Evolutionary conservation across 2,329 filamentous ascomycete species (phyloP).

Genomic region (Xylariaceae sp.): DNA sequence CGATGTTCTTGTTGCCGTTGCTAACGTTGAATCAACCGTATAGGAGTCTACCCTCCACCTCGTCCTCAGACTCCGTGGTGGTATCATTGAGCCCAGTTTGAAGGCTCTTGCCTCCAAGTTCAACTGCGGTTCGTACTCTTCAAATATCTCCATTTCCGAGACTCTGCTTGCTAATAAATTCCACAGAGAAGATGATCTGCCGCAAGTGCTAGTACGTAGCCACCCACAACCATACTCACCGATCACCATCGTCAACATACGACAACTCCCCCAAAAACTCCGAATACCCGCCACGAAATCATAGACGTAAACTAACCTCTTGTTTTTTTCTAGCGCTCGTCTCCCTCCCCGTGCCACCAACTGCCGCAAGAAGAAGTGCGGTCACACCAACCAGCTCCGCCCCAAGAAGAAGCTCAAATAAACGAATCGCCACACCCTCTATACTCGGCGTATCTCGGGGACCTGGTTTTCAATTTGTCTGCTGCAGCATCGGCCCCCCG

Average conservation of each 20-base stretch:
- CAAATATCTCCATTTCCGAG: no score
- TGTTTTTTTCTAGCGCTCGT: conserved; percentile 13
- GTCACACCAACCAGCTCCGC: conserved; percentile 99
- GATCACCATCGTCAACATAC: not conserved
- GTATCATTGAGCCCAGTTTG: conserved; percentile 98
- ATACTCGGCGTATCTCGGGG: conserved; percentile 1
- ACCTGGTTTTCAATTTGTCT: no score
- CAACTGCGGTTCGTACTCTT: conserved; percentile 68
- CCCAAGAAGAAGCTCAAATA: conserved; percentile 89
- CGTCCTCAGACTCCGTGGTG: conserved; percentile 97
- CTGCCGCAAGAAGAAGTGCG: conserved; percentile 99
- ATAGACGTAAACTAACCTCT: conserved; percentile 3
- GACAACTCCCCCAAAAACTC: not conserved
- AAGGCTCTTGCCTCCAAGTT: conserved; percentile 98
- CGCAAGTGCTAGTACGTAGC: conserved; percentile 96
- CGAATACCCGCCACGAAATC: not conserved
- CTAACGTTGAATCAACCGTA: conserved; percentile 1
- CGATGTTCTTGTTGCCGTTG: not conserved
- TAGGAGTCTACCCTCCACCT: conserved; percentile 97
- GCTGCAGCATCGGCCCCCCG: not conserved
- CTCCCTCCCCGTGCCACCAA: conserved; percentile 69
- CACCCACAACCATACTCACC: not conserved
- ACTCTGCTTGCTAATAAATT: conserved; percentile 5
- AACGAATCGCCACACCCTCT: conserved; percentile 14
- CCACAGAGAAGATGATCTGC: conserved; percentile 85